Evolutionary conservation across 78 protist species (phyloP).

Genomic region (Diacronema lutheri): DNA sequence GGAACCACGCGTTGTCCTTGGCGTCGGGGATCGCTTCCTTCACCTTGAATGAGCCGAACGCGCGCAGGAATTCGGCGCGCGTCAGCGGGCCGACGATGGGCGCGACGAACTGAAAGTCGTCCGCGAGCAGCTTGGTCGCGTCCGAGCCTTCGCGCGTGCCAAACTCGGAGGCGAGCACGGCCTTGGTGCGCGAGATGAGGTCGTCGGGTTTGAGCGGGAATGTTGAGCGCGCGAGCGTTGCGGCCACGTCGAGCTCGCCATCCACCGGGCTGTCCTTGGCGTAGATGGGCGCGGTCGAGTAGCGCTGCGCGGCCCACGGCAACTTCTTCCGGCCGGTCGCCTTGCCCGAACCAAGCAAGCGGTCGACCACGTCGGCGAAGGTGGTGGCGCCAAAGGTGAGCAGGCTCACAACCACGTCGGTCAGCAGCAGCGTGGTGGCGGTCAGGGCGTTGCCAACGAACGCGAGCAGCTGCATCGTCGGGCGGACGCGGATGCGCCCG

Average conservation of each 20-base stretch:
- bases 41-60: not conserved
- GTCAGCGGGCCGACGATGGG: constrained; percentile 1
- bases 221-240: not conserved
- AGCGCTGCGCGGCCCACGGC: too few relatives aligned
- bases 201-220: not conserved
- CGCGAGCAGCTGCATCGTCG: too few relatives aligned
- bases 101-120: not conserved
- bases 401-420: too few relatives aligned
- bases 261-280: too few relatives aligned
- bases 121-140: not conserved
- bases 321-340: too few relatives aligned
- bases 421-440: too few relatives aligned
- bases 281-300: too few relatives aligned
- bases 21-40: not conserved
- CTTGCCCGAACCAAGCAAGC: too few relatives aligned
- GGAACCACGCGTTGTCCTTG: not conserved
- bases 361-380: too few relatives aligned
- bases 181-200: not conserved
- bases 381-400: too few relatives aligned
- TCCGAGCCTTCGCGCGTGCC: not conserved
- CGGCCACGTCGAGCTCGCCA: not conserved
- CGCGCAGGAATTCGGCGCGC: not conserved
- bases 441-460: too few relatives aligned
- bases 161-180: not conserved
- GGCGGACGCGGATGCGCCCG: too few relatives aligned